Evolutionary conservation across 768 basidiomycete genomes (phyloP).

Genomic region (Mycena amicta): DNA sequence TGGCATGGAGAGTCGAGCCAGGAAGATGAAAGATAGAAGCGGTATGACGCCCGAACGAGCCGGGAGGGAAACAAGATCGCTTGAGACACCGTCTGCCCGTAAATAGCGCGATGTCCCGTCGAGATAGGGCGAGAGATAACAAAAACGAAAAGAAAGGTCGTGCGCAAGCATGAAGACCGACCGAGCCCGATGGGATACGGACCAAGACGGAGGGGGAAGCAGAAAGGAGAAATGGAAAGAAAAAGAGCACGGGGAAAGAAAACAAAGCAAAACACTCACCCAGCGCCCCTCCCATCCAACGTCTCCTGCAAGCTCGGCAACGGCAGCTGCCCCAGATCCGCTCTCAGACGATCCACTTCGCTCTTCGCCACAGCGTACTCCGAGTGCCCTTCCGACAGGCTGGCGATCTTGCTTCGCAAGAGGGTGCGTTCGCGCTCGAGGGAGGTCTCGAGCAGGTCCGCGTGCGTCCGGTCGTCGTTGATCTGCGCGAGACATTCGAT

Average conservation of each 20-base stretch:
- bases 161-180: no score
- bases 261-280: conserved; percentile 37
- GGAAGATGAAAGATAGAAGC: no score
- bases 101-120: no score
- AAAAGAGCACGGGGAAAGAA: conserved; percentile 7
- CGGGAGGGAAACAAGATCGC: no score
- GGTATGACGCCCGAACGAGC: no score
- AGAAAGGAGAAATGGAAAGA: no score
- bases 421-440: conserved; percentile 74
- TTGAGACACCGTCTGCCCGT: no score
- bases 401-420: conserved; percentile 66
- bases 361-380: conserved; percentile 75
- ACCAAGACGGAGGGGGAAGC: no score
- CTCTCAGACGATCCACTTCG: conserved; percentile 76
- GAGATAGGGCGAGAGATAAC: no score
- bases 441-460: conserved; percentile 67
- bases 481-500: conserved; percentile 68
- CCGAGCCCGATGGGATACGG: no score
- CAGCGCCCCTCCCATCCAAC: conserved; percentile 68
- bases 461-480: conserved; percentile 84
- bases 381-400: conserved; percentile 70
- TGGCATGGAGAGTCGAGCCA: no score
- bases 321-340: conserved; percentile 76
- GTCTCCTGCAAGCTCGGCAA: conserved; percentile 72
- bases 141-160: no score